Base-by-base conservation (phyloP, 1,284 basidiomycete genomes). In the Leccinum insolens region DNA sequence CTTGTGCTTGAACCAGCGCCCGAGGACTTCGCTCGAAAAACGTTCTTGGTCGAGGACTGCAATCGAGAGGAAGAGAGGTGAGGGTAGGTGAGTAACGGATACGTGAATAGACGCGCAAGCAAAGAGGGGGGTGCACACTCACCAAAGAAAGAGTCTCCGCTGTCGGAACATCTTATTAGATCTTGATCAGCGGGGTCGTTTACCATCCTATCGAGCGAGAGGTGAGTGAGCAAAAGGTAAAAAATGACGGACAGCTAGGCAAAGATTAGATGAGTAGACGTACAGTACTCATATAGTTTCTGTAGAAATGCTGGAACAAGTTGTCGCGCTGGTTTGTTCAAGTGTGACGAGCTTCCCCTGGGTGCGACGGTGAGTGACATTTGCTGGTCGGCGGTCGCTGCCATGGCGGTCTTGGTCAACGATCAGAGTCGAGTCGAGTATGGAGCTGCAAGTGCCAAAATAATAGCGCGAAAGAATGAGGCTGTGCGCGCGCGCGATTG, bases 1-100 rank as follows among this genome's bases (percentile, higher is more conserved):
- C 72, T 91, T 89, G 82, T 98, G 96, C 79, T 98, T 98, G 88
- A 98, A 99, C 92, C 94, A 98, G 62, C 90, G 87, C 3, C 95
- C 94, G 8, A 99, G 86, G 31, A 98, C 88, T 79, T 98, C 94
- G 62, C 92, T 90, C 3, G 95, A 94, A 77, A 99, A 95, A 34
- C 91, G 90, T 79, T 98, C 95, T 75, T 95, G 93, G 80, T 98
- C 95, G 63, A 95, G 90, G 7, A 99, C 96, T 97, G 75, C 7
- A 34, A 14, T 3, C 5, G 7, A 15, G 20, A 4, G 5, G 0
- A 49, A 14, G 14, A 3, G 52, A n/a, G 2, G 52, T 9, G 20
- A 22, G 22, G 52, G 52, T 14, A 15, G 25, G 34, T 7, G 20
- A 7, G 8, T 55, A 8, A 22, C 17, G 59, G 17, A 65, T 64